A percentile compares a stretch with the other conserved stretches of the same genome.
phyloP scores from a whole-genome alignment of 805 yeast species.

The Candida multigemmis region DNA sequence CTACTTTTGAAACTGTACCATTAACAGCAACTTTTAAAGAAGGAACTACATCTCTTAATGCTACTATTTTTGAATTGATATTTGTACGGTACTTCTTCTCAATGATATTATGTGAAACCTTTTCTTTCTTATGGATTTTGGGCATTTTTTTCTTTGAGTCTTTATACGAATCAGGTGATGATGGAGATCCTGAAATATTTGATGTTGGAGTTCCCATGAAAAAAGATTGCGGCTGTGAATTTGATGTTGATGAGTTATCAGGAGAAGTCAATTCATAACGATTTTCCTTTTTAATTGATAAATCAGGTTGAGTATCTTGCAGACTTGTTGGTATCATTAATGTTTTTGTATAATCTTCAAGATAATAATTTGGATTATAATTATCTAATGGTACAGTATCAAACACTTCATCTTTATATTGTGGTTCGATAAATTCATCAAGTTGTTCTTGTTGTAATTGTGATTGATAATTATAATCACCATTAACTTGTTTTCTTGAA shows the following conservation, averaged over 20 bases:
- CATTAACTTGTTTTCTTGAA: background rate
- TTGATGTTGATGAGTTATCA: no score
- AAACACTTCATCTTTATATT: background rate
- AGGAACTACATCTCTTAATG: slow-evolving; percentile 71
- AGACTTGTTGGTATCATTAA: no score
- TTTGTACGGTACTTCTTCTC: slow-evolving; percentile 77
- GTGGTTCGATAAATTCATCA: background rate
- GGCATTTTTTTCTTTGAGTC: slow-evolving; percentile 9
- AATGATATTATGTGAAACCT: slow-evolving; percentile 68
- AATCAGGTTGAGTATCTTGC: no score
- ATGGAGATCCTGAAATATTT: no score
- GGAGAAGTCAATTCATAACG: no score
- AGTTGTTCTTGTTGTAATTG: background rate
- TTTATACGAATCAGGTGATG: slow-evolving; percentile 1
- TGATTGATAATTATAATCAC: background rate
- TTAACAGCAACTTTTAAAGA: slow-evolving; percentile 52
- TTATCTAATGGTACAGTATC: no score
- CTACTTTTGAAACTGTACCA: slow-evolving; percentile 30
- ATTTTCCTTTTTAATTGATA: no score
- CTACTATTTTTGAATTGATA: slow-evolving; percentile 61
- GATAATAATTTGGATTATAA: no score
- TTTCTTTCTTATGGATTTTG: slow-evolving; percentile 46
- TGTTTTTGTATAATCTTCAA: no score
- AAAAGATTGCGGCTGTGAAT: background rate
- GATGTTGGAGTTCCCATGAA: background rate